Percentiles rank a stretch among this genome's conserved stretches.
phyloP scores from a whole-genome alignment of 768 basidiomycete genomes.

The Piloderma croceum region DNA sequence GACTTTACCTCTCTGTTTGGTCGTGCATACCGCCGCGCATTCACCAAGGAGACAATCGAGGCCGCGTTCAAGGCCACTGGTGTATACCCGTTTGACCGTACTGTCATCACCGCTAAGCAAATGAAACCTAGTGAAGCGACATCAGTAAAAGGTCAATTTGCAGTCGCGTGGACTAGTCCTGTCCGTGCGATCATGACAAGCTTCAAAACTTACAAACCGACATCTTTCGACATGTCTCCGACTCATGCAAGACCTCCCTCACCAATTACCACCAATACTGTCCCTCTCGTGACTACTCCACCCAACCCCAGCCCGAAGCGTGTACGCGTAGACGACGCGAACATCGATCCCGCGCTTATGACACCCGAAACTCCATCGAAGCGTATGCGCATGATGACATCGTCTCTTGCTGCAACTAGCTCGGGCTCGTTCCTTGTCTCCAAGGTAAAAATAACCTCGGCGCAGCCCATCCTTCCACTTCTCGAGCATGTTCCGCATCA shows the following conservation, averaged over 20 bases:
- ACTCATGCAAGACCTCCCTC: too few species aligned
- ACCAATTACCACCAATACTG: neutral
- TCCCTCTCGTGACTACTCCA: neutral
- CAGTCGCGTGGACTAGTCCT: too few species aligned
- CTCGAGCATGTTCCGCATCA: slow-evolving; percentile 9
- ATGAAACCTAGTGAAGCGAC: slow-evolving; percentile 24
- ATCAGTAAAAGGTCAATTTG: too few species aligned
- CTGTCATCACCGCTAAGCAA: slow-evolving; percentile 20
- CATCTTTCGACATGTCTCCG: slow-evolving; percentile 4
- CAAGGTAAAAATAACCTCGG: slow-evolving; percentile 9
- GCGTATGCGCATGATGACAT: slow-evolving; percentile 15
- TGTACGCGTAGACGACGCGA: slow-evolving; percentile 1
- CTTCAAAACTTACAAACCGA: slow-evolving; percentile 2
- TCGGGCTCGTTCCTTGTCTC: slow-evolving; percentile 22
- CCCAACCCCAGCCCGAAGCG: neutral
- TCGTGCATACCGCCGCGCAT: slow-evolving; percentile 20
- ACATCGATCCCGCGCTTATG: slow-evolving; percentile 13
- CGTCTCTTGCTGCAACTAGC: slow-evolving; percentile 12
- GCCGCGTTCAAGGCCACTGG: slow-evolving; percentile 28
- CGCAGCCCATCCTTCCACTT: slow-evolving; percentile 4
- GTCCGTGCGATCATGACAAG: slow-evolving; percentile 4
- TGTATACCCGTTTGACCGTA: slow-evolving; percentile 24
- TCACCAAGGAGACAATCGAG: slow-evolving; percentile 21
- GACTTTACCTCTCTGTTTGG: slow-evolving; percentile 25
- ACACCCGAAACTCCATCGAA: slow-evolving; percentile 20